Conservation (phyloP, 129 eudicot species). For the Arctium minus region DNA sequence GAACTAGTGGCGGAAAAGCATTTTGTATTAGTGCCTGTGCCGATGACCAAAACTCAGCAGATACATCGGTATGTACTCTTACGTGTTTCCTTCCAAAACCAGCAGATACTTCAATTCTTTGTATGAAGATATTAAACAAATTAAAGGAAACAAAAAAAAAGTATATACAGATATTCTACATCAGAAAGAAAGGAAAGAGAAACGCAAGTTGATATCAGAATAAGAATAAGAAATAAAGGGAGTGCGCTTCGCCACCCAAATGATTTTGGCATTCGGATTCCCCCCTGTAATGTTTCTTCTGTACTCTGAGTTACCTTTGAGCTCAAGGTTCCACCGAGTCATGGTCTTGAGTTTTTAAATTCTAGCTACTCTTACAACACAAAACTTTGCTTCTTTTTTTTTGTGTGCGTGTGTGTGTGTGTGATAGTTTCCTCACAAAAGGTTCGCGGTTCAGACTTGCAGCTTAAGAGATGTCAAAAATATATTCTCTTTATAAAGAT, state of each 20-base stretch:
- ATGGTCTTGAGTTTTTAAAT: background rate
- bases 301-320: background rate
- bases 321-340: background rate
- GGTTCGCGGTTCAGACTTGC: background rate
- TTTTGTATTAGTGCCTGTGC: conserved; percentile 67
- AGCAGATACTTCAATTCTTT: background rate
- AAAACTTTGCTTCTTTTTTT: background rate
- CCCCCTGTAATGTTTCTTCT: background rate
- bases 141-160: background rate
- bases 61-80: conserved; percentile 43
- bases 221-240: background rate
- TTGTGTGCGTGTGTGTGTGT: background rate
- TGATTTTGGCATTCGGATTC: background rate
- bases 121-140: background rate
- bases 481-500: background rate
- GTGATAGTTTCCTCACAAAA: background rate
- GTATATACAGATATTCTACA: background rate
- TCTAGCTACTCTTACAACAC: background rate
- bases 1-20: conserved; percentile 71
- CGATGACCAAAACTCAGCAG: conserved; percentile 55
- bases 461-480: background rate
- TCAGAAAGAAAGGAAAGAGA: background rate
- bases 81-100: background rate
- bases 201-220: background rate
- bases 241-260: background rate